Conservation (phyloP, 164 flowering plant genomes). For the Houttuynia cordata region DNA sequence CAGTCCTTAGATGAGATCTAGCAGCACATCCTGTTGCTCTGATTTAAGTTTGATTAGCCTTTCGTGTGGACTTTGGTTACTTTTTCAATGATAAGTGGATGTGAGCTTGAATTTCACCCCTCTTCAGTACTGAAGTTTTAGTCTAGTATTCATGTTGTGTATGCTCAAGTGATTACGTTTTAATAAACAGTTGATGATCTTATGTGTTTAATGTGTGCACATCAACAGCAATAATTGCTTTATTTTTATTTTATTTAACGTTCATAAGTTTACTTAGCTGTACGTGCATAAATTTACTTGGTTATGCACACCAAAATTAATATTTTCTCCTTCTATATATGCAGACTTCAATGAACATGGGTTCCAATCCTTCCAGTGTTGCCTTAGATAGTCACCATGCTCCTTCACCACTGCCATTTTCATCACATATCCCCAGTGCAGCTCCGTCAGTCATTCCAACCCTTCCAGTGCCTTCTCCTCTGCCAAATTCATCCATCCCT, state of each 20-base stretch:
- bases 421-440: slow-evolving; percentile 23
- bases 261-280: too few relatives aligned
- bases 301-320: too few relatives aligned
- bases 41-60: background rate
- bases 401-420: slow-evolving; percentile 10
- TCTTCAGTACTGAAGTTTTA: background rate
- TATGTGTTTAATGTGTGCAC: too few relatives aligned
- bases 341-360: slow-evolving; percentile 23
- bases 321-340: background rate
- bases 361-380: slow-evolving; percentile 16
- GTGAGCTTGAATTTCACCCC: background rate
- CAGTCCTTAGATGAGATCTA: background rate
- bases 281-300: too few relatives aligned
- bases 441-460: slow-evolving; percentile 30
- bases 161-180: background rate
- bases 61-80: background rate
- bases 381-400: slow-evolving; percentile 10
- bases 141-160: background rate
- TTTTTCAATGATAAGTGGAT: background rate
- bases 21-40: background rate
- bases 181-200: too few relatives aligned
- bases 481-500: slow-evolving; percentile 33
- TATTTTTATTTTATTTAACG: too few relatives aligned
- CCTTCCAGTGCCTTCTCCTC: slow-evolving; percentile 30
- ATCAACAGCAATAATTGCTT: too few relatives aligned